Conservation (phyloP, 148 eudicot species). For the Fagopyrum homotropicum region DNA sequence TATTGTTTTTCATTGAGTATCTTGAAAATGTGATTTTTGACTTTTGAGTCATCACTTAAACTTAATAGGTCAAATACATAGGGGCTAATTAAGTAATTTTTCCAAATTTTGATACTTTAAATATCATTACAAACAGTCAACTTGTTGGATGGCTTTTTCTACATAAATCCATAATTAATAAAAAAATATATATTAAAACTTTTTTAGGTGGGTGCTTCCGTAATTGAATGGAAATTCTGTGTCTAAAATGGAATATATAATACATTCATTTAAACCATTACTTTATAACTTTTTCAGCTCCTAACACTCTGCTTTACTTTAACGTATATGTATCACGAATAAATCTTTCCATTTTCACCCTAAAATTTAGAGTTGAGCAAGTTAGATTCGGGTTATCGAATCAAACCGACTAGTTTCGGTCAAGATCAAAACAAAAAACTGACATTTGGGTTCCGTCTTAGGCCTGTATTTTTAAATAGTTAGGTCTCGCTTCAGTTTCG, state of each 20-base stretch:
- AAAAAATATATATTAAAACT: background rate
- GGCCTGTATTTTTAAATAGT: too few relatives aligned
- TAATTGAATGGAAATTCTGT: background rate
- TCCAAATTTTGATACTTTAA: background rate
- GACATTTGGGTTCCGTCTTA: too few relatives aligned
- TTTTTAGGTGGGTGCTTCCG: slow-evolving; percentile 7
- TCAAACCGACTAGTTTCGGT: too few relatives aligned
- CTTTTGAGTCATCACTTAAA: background rate
- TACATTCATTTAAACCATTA: background rate
- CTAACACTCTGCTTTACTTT: too few relatives aligned
- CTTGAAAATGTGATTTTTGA: background rate
- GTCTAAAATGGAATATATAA: background rate
- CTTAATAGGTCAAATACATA: background rate
- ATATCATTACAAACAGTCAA: background rate
- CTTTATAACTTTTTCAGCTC: too few relatives aligned
- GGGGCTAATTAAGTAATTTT: background rate
- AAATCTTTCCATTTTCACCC: too few relatives aligned
- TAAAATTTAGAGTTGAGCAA: too few relatives aligned
- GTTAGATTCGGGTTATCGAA: too few relatives aligned
- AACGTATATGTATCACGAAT: too few relatives aligned
- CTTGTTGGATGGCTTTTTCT: slow-evolving; percentile 7
- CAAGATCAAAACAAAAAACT: too few relatives aligned
- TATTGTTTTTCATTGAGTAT: background rate
- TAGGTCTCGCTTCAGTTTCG: too few relatives aligned
- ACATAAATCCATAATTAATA: slow-evolving; percentile 5